Base-by-base conservation (phyloP, 2,329 filamentous ascomycete species). In the Coniochaeta ligniaria region DNA sequence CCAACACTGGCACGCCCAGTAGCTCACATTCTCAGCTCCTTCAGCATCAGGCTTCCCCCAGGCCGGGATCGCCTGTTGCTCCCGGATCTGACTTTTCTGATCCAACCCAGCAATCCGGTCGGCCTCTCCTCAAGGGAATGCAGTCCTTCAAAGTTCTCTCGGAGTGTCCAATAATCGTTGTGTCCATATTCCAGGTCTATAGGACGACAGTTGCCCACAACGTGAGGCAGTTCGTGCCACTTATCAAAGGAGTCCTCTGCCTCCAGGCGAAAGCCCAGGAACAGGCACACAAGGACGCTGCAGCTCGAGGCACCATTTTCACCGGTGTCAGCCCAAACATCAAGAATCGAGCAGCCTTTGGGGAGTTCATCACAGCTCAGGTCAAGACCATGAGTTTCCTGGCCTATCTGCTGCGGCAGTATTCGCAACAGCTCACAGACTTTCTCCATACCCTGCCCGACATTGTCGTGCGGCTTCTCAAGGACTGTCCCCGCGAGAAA, bases 301-400 rank as follows among this genome's bases (percentile, higher is more conserved):
- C 86, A 47, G 85, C 87, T 0, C 89, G 87, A 68, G 89, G 88
- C 17, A 89, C 87, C 36, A 89, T 96, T 16, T 97, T 98, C 70
- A 95, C 92, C 0, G 94, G 95, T 1, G 91, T 99, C 59, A 96
- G 92, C 75, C 90, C 90, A 56, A 90, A 92, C 61, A 97, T 99
- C 70, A 94, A 92, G 75, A 96, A 98, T 68, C 83, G 93, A 61
- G 90, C 90, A 14, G 94, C 93, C 0, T 99, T 98, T 77, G 95
- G 94, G 38, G 96, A 99, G 68, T 96, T 98, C 66, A 96, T 99
- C 65, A 98, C 92, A 0, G 92, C 94, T 1, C 96, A 99, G 73
- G 95, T 99, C 17, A 98, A 99, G 79, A 98, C 94, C 0, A 98
- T 99, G 94, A 98, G 93, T 69, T 99, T 99, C 69, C 74, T 99